Evolutionary conservation across 2,329 filamentous ascomycete species (phyloP).

Genomic region (Aspergillus aculeatinus): DNA sequence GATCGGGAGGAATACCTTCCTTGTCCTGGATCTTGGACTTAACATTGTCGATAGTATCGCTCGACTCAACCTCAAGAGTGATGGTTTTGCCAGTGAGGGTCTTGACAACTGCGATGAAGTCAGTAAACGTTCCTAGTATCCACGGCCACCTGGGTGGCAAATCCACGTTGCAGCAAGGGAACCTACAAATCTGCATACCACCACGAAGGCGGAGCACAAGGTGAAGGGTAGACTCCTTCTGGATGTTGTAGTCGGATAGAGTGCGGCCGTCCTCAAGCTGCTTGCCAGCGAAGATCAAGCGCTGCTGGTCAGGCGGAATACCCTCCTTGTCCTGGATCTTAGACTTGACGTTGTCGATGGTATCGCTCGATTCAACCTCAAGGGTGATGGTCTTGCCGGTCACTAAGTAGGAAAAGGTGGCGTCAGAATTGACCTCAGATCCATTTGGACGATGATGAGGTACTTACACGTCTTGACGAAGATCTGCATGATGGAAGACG

Average conservation of each 20-base stretch:
- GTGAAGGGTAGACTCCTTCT: constrained; percentile 68
- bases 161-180: background rate
- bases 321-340: constrained; percentile 63
- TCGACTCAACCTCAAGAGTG: constrained; percentile 66
- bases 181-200: constrained; percentile 63
- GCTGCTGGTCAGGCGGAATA: constrained; percentile 59
- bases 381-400: constrained; percentile 59
- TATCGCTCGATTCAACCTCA: constrained; percentile 51
- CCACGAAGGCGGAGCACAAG: constrained; percentile 71
- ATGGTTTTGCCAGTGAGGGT: constrained; percentile 64
- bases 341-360: constrained; percentile 57
- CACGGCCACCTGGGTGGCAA: constrained; percentile 16
- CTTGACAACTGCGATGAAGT: constrained; percentile 51
- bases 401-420: constrained; percentile 46
- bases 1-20: constrained; percentile 93
- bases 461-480: constrained; percentile 93
- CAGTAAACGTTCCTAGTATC: background rate
- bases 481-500: constrained; percentile 74
- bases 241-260: constrained; percentile 57
- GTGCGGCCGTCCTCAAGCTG: constrained; percentile 59
- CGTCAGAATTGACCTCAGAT: constrained; percentile 26
- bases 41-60: constrained; percentile 92
- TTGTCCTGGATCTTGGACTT: constrained; percentile 98
- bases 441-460: constrained; percentile 23
- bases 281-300: constrained; percentile 59